Evolutionary conservation across 2,329 filamentous ascomycete species (phyloP), one percentile per base, ranked within the genome.

Genomic region (Thielaviopsis cerberus): DNA sequence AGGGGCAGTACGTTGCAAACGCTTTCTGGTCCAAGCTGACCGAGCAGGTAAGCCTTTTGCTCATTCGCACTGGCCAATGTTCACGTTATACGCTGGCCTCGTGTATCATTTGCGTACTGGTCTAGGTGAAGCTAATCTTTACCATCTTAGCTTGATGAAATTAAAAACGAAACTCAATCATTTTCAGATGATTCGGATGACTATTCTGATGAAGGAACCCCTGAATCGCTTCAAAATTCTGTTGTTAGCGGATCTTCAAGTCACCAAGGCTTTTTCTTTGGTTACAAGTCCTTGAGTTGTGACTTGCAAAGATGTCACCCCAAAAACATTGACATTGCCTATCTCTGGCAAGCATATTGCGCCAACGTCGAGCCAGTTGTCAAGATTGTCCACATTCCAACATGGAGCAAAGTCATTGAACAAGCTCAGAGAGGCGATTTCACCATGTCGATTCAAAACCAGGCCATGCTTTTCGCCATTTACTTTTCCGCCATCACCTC

Each of bases 21-120:
- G 83, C 79, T 6, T 87, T 89, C 65, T 88, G 84, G 84, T 80
- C 83, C 22, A 86, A 79, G 62, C 74, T 90, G 55, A 86, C 82
- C 61, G 85, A 88, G 57, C 85, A 89, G 74, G 82, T 83, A 69
- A 57, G 71, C 63, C 53, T 52, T 56, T 55, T 27, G 41, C 22
- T 51, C 15, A 30, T 26, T 59, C 53, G n/a, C n/a, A n/a, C n/a
- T n/a, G n/a, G n/a, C n/a, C n/a, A n/a, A n/a, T n/a, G n/a, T 27
- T 27, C 24, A 26, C 11, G 26, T 15, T 26, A 11, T 27, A 7
- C 23, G 17, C 23, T 6, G 23, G 13, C 20, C 20, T 30, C 45
- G n/a, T 37, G n/a, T 54, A 10, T 50, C 23, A 22, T 11, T 57
- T 25, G 25, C 11, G 24, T 45, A 13, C 7, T 15, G 27, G 45